A percentile compares a stretch with the other conserved stretches of the same genome.
Evolutionary conservation across 1,284 basidiomycete genomes (phyloP).

Genomic region (Ceratobasidium theobromae): DNA sequence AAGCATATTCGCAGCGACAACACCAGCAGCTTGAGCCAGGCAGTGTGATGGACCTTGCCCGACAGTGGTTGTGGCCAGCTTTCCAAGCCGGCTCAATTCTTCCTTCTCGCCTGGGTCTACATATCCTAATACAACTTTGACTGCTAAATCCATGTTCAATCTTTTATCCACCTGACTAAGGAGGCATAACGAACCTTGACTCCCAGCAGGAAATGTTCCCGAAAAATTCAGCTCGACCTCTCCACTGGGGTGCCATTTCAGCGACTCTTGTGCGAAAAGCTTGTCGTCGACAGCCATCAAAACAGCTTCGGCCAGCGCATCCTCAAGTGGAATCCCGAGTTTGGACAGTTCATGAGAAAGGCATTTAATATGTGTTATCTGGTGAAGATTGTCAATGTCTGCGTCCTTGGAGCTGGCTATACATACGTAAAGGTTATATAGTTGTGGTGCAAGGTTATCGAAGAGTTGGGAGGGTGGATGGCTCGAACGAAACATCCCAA

Average conservation of each 20-base stretch:
- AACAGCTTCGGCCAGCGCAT: background rate
- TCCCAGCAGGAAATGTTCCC: background rate
- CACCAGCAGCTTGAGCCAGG: no score
- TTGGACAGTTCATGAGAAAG: background rate
- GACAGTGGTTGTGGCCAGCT: no score
- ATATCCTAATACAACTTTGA: no score
- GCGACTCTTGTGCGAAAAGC: background rate
- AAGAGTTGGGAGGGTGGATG: background rate
- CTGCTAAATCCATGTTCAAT: no score
- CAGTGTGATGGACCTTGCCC: no score
- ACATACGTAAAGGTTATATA: background rate
- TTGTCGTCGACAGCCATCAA: background rate
- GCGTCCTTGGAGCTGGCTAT: no score
- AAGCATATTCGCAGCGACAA: no score
- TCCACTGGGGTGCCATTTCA: background rate
- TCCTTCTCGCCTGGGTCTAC: no score
- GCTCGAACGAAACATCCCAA: background rate
- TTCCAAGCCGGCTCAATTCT: no score
- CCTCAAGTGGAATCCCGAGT: background rate
- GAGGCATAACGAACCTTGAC: no score
- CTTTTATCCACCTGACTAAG: no score
- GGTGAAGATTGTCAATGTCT: no score
- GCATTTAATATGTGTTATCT: background rate
- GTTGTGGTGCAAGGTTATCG: background rate
- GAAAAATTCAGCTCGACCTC: background rate